Conservation (phyloP, 1,284 basidiomycete genomes). For the Stereum hirsutum region DNA sequence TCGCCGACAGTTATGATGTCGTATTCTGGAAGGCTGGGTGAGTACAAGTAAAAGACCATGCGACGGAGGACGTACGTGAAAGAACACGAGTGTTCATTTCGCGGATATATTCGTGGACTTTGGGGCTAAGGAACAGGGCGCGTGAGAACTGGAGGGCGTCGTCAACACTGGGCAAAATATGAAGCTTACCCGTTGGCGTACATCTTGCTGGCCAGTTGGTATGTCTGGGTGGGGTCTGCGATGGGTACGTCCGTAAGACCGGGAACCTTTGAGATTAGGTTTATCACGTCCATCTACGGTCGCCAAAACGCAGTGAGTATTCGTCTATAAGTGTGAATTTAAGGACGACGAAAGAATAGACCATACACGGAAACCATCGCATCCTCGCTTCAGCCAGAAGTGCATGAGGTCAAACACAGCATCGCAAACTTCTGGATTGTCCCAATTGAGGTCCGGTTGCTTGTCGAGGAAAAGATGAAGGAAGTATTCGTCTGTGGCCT, state of each 20-base stretch:
- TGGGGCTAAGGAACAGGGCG: conserved; percentile 29
- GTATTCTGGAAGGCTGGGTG: background rate
- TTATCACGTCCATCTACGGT: conserved; percentile 59
- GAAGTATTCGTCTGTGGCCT: conserved; percentile 63
- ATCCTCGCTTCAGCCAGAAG: conserved; percentile 71
- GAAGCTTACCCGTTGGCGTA: conserved; percentile 49
- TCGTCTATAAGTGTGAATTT: background rate
- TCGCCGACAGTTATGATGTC: conserved; percentile 4
- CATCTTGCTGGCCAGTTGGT: conserved; percentile 47
- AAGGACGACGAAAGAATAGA: conserved; percentile 1
- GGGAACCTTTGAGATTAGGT: conserved; percentile 53
- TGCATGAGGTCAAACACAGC: conserved; percentile 60
- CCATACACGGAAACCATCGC: conserved; percentile 64
- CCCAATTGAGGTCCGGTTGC: conserved; percentile 80
- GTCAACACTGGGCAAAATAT: background rate
- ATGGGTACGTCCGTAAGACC: conserved; percentile 62
- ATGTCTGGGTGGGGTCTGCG: conserved; percentile 36
- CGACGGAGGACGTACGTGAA: conserved; percentile 40
- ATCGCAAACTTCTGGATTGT: conserved; percentile 50
- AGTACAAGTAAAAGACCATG: background rate
- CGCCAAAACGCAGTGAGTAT: background rate
- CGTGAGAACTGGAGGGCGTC: background rate
- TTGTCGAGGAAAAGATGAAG: conserved; percentile 62
- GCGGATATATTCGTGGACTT: conserved; percentile 58
- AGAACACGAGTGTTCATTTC: conserved; percentile 59